Percentiles rank a stretch among this genome's conserved stretches.
Conservation (phyloP, 345 rosid genomes). For the Eucalyptus cloeziana region DNA sequence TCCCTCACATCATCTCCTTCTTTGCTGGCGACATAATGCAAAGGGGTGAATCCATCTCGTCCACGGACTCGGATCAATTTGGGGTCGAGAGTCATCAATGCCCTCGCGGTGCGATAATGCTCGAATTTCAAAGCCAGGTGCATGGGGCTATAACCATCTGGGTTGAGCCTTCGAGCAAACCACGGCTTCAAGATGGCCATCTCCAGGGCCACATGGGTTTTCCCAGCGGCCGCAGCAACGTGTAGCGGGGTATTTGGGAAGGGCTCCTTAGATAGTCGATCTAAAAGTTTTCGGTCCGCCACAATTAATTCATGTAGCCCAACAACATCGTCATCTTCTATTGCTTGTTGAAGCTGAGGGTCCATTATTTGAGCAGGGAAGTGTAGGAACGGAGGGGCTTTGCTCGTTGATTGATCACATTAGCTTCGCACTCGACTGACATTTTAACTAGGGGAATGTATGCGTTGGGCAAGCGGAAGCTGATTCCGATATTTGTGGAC, state of each 20-base stretch:
- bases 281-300: neutral
- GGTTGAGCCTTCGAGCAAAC: neutral
- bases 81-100: neutral
- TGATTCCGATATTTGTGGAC: neutral
- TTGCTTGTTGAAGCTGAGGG: neutral
- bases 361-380: neutral
- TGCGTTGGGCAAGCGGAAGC: neutral
- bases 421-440: neutral
- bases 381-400: neutral
- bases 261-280: neutral
- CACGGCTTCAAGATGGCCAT: neutral
- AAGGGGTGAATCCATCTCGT: neutral
- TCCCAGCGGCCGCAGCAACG: rapidly evolving
- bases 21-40: neutral
- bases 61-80: neutral
- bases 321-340: neutral
- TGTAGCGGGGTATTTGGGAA: neutral
- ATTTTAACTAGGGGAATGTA: neutral
- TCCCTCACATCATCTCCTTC: rapidly evolving
- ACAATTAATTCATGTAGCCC: rapidly evolving
- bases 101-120: neutral
- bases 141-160: neutral
- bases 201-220: neutral
- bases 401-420: neutral
- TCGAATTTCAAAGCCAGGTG: rapidly evolving